Percentiles rank a stretch among this genome's conserved stretches.
phyloP scores from a whole-genome alignment of 2,329 filamentous ascomycete species.

The Ophiostoma angusticollis region DNA sequence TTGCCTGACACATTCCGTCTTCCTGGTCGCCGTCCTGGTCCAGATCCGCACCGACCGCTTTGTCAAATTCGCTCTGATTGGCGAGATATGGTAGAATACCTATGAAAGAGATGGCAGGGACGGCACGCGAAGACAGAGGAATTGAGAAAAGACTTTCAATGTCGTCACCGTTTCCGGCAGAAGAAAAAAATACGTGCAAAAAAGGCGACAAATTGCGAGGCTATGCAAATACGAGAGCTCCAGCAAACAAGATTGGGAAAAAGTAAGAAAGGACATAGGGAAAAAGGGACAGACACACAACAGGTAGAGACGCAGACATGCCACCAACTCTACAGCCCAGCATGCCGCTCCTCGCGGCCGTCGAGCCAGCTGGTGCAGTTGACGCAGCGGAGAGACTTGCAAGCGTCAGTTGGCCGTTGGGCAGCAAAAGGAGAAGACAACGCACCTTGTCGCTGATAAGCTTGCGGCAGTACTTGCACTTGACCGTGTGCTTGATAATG shows the following conservation, averaged over 20 bases:
- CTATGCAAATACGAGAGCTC: no score
- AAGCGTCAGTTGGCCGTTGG: background rate
- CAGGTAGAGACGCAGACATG: background rate
- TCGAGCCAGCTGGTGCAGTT: constrained; percentile 41
- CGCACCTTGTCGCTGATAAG: constrained; percentile 49
- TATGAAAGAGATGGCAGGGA: no score
- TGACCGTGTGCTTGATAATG: constrained; percentile 57
- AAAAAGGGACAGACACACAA: background rate
- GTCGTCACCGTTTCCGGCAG: no score
- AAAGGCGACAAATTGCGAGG: no score
- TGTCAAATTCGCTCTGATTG: no score
- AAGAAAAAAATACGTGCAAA: no score
- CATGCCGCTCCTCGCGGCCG: constrained; percentile 30
- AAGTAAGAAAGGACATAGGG: background rate
- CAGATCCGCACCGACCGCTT: no score
- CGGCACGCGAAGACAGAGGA: no score
- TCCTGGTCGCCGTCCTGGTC: no score
- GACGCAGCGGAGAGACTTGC: constrained; percentile 31
- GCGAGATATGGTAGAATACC: no score
- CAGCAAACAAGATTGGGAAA: background rate
- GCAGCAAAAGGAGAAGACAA: background rate
- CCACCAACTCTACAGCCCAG: constrained; percentile 5
- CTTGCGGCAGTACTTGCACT: constrained; percentile 56
- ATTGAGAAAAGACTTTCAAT: no score
- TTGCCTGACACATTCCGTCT: no score